Conservation (phyloP, 371 early-diverging fungal species). For the Apophysomyces elegans region DNA sequence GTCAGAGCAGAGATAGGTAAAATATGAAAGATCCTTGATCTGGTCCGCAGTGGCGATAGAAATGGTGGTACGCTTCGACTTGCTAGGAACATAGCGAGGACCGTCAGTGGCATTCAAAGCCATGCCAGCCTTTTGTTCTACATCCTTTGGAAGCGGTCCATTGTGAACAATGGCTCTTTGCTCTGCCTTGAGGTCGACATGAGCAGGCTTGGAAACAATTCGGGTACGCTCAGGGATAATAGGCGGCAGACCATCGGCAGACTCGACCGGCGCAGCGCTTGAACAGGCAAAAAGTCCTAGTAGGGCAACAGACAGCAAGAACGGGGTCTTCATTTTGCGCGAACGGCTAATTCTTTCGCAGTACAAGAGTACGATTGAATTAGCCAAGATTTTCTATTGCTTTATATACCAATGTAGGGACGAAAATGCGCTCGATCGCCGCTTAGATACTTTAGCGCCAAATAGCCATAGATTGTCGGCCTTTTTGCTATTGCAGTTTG, state of each 20-base stretch:
- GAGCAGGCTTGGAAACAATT: not conserved
- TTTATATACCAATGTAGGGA: no score
- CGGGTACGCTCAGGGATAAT: not conserved
- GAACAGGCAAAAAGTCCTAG: not conserved
- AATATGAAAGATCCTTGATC: conserved; percentile 13
- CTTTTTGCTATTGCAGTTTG: not conserved
- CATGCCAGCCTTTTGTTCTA: not conserved
- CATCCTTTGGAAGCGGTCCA: not conserved
- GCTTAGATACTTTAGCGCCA: not conserved
- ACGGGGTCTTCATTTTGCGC: not conserved
- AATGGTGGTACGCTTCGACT: not conserved
- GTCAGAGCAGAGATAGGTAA: conserved; percentile 20
- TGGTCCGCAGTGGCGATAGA: conserved; percentile 13
- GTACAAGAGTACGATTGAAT: no score
- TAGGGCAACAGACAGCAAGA: not conserved
- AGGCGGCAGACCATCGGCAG: not conserved
- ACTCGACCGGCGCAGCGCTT: not conserved
- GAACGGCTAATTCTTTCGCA: no score
- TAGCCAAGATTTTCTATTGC: no score
- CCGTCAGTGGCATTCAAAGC: not conserved
- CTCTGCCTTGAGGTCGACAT: conserved; percentile 1
- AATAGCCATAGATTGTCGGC: not conserved
- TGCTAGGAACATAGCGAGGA: not conserved
- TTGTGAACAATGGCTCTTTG: not conserved
- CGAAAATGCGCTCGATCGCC: not conserved